Conservation (phyloP, 495 filamentous ascomycete species). For the Aspergillus panamensis region DNA sequence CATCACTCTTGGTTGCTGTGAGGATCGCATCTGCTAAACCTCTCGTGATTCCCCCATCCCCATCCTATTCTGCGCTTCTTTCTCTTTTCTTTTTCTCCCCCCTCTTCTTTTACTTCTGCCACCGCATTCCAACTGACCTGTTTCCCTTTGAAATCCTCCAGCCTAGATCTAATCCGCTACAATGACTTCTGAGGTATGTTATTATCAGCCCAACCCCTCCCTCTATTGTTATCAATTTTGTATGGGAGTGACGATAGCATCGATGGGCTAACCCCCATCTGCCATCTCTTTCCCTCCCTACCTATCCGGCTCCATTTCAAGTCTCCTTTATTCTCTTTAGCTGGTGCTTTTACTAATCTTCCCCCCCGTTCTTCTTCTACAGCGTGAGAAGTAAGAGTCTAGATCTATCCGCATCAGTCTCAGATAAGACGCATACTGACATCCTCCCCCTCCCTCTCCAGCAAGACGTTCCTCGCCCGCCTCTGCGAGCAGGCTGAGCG, state of each 20-base stretch:
- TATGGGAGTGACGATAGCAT: slow-evolving; percentile 6
- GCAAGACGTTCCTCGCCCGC: slow-evolving; percentile 99
- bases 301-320: slow-evolving; percentile 23
- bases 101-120: slow-evolving; percentile 9
- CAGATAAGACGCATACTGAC: slow-evolving; percentile 30
- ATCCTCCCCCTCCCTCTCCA: slow-evolving; percentile 44
- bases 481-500: slow-evolving; percentile 99
- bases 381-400: slow-evolving; percentile 79
- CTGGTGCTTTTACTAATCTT: slow-evolving; percentile 21
- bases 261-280: not conserved
- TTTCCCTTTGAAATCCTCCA: slow-evolving; percentile 6
- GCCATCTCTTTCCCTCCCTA: not conserved
- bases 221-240: slow-evolving; percentile 23
- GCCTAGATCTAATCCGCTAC: slow-evolving; percentile 21
- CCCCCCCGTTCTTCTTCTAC: slow-evolving; percentile 30
- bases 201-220: slow-evolving; percentile 36
- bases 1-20: slow-evolving; percentile 25
- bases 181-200: slow-evolving; percentile 52
- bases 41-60: slow-evolving; percentile 22
- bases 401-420: slow-evolving; percentile 21
- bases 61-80: slow-evolving; percentile 14
- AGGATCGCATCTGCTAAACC: slow-evolving; percentile 30
- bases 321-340: slow-evolving; percentile 12
- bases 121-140: slow-evolving; percentile 11
- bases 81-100: slow-evolving; percentile 10